A percentile compares a stretch with the other conserved stretches of the same genome.
Evolutionary conservation across 1,284 basidiomycete species (phyloP).

Genomic region (Malassezia globosa): DNA sequence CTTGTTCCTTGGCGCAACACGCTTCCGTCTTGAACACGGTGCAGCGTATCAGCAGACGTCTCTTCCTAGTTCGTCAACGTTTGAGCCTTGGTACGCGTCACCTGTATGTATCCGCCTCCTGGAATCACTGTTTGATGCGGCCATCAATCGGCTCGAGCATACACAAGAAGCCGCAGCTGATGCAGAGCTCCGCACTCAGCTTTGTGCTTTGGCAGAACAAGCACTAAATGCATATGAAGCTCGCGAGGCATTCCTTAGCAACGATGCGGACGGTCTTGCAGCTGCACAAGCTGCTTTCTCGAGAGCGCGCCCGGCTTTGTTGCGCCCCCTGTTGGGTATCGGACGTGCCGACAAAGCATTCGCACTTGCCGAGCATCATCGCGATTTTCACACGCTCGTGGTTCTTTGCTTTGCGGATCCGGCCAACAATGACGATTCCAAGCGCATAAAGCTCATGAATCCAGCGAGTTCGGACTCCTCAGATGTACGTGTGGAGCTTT

Average conservation of each 20-base stretch:
- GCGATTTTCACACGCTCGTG: conserved; percentile 69
- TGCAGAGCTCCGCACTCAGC: conserved; percentile 53
- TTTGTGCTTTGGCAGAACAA: conserved; percentile 56
- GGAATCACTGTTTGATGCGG: conserved; percentile 62
- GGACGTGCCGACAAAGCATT: conserved; percentile 64
- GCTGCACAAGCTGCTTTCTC: conserved; percentile 57
- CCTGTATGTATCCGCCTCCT: conserved; percentile 60
- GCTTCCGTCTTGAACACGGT: conserved; percentile 62
- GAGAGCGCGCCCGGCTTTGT: conserved; percentile 59
- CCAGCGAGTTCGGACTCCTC: conserved; percentile 29
- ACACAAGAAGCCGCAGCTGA: conserved; percentile 48
- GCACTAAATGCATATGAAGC: conserved; percentile 47
- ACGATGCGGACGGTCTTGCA: conserved; percentile 19
- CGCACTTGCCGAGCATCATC: conserved; percentile 68
- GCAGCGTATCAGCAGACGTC: conserved; percentile 63
- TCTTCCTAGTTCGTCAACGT: conserved; percentile 51
- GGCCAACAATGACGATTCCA: not conserved
- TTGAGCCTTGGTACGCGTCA: conserved; percentile 71
- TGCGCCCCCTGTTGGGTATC: conserved; percentile 63
- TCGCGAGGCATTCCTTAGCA: conserved; percentile 39
- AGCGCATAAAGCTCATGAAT: conserved; percentile 49
- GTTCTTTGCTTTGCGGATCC: conserved; percentile 54
- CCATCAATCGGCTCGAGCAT: conserved; percentile 52
- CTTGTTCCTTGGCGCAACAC: conserved; percentile 60
- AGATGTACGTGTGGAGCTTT: conserved; percentile 51